Conservation (phyloP, 2,329 filamentous ascomycete genomes). For the Ceratocystis cacaofunesta region DNA sequence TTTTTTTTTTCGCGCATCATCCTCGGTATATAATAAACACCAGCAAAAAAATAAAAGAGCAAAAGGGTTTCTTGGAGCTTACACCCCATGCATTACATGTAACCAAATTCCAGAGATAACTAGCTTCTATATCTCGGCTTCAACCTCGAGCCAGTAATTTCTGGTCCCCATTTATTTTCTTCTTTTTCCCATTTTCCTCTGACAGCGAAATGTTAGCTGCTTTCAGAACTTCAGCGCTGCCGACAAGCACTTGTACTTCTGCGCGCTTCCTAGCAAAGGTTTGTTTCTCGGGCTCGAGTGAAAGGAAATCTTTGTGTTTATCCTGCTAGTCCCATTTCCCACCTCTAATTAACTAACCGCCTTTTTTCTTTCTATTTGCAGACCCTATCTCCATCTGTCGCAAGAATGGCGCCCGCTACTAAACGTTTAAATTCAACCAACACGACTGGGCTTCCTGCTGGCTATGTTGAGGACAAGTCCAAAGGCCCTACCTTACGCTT, state of each 20-base stretch:
- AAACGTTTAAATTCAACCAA: conserved; percentile 18
- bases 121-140: not conserved
- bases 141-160: not conserved
- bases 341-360: not conserved
- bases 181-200: conserved; percentile 1
- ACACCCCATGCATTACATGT: not conserved
- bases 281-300: not conserved
- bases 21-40: not conserved
- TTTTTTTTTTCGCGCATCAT: conserved; percentile 2
- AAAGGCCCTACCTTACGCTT: conserved; percentile 73
- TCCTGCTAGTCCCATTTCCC: not conserved
- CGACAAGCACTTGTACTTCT: conserved; percentile 6
- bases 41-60: not conserved
- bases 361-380: not conserved
- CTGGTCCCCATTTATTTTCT: conserved; percentile 8
- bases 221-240: conserved; percentile 7
- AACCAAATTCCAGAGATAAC: not conserved
- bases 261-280: not conserved
- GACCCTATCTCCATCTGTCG: conserved; percentile 7
- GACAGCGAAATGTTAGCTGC: conserved; percentile 13
- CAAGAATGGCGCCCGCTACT: conserved; percentile 15
- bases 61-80: not conserved
- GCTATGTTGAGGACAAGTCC: conserved; percentile 64
- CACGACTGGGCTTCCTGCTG: conserved; percentile 27
- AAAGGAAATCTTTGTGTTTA: not conserved